Evolutionary conservation across 257 asterid genomes (phyloP).

Genomic region (Pogostemon cablin): DNA sequence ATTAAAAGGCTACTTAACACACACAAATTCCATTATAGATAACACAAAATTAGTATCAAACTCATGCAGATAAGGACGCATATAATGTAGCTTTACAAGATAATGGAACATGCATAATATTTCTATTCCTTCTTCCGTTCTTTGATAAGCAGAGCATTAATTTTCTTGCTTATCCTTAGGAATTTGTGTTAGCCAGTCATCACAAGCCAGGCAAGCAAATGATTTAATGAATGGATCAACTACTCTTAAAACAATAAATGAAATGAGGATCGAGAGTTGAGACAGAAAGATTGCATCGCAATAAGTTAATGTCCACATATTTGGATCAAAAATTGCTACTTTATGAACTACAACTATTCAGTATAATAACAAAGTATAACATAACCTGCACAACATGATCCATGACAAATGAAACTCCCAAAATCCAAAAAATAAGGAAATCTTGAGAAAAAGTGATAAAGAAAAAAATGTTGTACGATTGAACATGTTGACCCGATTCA

Average conservation of each 20-base stretch:
- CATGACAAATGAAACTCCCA: conserved; percentile 13
- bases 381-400: neutral
- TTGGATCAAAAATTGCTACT: neutral
- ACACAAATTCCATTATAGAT: neutral
- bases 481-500: no score
- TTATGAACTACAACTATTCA: conserved; percentile 25
- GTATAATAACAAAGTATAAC: conserved; percentile 8
- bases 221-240: conserved; percentile 1
- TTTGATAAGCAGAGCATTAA: conserved; percentile 5
- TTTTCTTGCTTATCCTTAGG: conserved; percentile 14
- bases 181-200: conserved; percentile 7
- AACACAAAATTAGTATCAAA: conserved; percentile 11
- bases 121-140: conserved; percentile 1
- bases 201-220: conserved; percentile 5
- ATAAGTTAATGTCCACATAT: neutral
- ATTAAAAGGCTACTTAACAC: conserved; percentile 15
- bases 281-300: neutral
- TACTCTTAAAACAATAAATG: neutral
- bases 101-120: neutral
- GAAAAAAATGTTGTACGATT: no score
- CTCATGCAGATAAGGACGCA: conserved; percentile 16
- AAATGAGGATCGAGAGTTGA: conserved; percentile 5
- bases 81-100: neutral
- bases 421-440: conserved; percentile 17
- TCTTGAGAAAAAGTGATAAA: no score